Evolutionary conservation across 768 basidiomycete genomes (phyloP).

Genomic region (Kwoniella newhampshirensis): DNA sequence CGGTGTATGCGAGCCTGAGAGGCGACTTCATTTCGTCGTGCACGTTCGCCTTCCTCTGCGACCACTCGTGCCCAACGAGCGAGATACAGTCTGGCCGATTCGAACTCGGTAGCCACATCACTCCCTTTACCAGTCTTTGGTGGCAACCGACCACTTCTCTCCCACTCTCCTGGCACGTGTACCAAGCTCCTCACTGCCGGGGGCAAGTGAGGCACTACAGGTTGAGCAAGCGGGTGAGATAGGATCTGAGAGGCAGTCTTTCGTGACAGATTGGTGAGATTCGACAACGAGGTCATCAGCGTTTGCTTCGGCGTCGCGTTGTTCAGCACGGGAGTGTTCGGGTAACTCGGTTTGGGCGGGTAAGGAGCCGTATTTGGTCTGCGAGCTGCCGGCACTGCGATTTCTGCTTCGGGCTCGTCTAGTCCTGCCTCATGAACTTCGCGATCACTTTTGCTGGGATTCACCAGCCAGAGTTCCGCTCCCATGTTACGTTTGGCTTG

Average conservation of each 20-base stretch:
- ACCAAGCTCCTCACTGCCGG: slow-evolving; percentile 89
- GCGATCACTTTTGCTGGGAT: slow-evolving; percentile 88
- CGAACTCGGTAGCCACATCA: slow-evolving; percentile 78
- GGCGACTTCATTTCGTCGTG: slow-evolving; percentile 69
- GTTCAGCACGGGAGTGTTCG: slow-evolving; percentile 28
- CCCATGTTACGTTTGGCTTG: slow-evolving; percentile 55
- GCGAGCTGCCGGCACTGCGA: slow-evolving; percentile 18
- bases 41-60: slow-evolving; percentile 94
- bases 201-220: slow-evolving; percentile 92
- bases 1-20: slow-evolving; percentile 55
- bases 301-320: slow-evolving; percentile 51
- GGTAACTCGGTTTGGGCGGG: slow-evolving; percentile 41
- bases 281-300: slow-evolving; percentile 89
- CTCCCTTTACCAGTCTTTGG: slow-evolving; percentile 22
- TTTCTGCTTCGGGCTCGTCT: slow-evolving; percentile 32
- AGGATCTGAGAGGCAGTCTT: slow-evolving; percentile 93
- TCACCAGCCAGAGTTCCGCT: slow-evolving; percentile 80
- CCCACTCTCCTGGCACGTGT: slow-evolving; percentile 76
- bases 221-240: slow-evolving; percentile 91
- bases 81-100: slow-evolving; percentile 91
- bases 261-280: slow-evolving; percentile 86
- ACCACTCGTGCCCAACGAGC: slow-evolving; percentile 92
- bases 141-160: slow-evolving; percentile 76
- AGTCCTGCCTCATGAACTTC: slow-evolving; percentile 73
- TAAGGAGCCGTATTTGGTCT: slow-evolving; percentile 16